Percentiles rank a stretch among this genome's conserved stretches.
phyloP scores from a whole-genome alignment of 1,284 basidiomycete species.

The Phylloboletellus chloephorus region DNA sequence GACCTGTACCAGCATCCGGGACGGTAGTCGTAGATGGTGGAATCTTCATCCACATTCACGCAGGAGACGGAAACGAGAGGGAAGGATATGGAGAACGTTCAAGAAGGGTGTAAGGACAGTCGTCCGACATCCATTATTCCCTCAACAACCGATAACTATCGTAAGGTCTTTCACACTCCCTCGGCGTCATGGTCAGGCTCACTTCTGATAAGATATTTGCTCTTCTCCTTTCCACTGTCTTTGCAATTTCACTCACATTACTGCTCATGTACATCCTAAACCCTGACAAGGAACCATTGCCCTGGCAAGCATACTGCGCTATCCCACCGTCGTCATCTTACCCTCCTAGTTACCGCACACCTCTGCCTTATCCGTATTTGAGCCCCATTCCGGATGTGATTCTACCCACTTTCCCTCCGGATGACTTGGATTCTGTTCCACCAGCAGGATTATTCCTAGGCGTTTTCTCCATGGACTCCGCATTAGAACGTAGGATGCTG shows the following conservation, averaged over 20 bases:
- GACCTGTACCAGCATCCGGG: slow-evolving; percentile 37
- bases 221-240: slow-evolving; percentile 64
- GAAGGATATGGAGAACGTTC: slow-evolving; percentile 38
- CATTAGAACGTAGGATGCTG: slow-evolving; percentile 81
- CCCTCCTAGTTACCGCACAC: slow-evolving; percentile 36
- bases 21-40: slow-evolving; percentile 50
- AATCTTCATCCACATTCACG: slow-evolving; percentile 24
- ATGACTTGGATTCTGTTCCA: slow-evolving; percentile 66
- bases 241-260: slow-evolving; percentile 74
- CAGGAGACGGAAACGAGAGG: slow-evolving; percentile 36
- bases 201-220: slow-evolving; percentile 55
- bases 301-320: slow-evolving; percentile 91
- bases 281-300: slow-evolving; percentile 90
- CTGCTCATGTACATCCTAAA: slow-evolving; percentile 89
- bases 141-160: slow-evolving; percentile 75
- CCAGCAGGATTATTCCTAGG: slow-evolving; percentile 90
- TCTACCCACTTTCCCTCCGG: slow-evolving; percentile 52
- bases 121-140: slow-evolving; percentile 72
- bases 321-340: slow-evolving; percentile 48
- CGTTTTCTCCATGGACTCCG: slow-evolving; percentile 87
- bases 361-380: slow-evolving; percentile 38
- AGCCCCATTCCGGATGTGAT: slow-evolving; percentile 33
- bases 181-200: slow-evolving; percentile 14
- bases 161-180: slow-evolving; percentile 40
- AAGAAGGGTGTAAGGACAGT: slow-evolving; percentile 53